phyloP scores from a whole-genome alignment of 306 rosid species.

The Arachis stenosperma region DNA sequence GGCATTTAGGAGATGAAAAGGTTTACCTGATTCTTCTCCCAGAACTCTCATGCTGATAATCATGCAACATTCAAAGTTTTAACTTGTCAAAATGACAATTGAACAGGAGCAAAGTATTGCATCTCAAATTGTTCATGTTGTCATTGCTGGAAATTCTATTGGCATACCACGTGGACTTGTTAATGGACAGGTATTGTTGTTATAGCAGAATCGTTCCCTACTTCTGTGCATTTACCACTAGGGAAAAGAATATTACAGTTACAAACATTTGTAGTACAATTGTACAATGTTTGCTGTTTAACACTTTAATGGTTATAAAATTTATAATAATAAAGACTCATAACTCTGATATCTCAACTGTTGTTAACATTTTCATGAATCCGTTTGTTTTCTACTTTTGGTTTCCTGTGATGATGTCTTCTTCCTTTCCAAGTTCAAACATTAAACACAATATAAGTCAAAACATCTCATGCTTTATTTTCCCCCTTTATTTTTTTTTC shows the following conservation, averaged over 20 bases:
- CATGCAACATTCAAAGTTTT: slow-evolving; percentile 33
- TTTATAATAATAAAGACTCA: background rate
- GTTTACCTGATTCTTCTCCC: slow-evolving; percentile 48
- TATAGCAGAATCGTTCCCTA: background rate
- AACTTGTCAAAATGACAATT: slow-evolving; percentile 42
- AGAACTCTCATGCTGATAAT: slow-evolving; percentile 32
- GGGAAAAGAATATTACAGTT: background rate
- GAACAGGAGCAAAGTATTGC: slow-evolving; percentile 85
- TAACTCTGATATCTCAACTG: background rate
- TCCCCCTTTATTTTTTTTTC: background rate
- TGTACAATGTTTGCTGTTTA: slow-evolving; percentile 1
- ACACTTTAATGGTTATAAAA: background rate
- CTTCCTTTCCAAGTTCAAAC: slow-evolving; percentile 17
- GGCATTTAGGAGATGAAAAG: slow-evolving; percentile 95
- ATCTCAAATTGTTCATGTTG: slow-evolving; percentile 79
- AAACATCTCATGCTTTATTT: slow-evolving; percentile 28
- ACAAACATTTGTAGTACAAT: background rate
- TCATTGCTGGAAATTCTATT: slow-evolving; percentile 88
- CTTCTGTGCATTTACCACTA: background rate
- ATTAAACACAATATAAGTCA: background rate
- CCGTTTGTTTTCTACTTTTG: slow-evolving; percentile 12
- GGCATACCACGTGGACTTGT: slow-evolving; percentile 70
- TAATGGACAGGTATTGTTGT: slow-evolving; percentile 79
- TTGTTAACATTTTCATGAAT: background rate
- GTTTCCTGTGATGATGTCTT: slow-evolving; percentile 14